Evolutionary conservation across 495 filamentous ascomycete species (phyloP), one percentile per base, ranked within the genome.

Genomic region (Pseudoneurospora amorphoporcata): DNA sequence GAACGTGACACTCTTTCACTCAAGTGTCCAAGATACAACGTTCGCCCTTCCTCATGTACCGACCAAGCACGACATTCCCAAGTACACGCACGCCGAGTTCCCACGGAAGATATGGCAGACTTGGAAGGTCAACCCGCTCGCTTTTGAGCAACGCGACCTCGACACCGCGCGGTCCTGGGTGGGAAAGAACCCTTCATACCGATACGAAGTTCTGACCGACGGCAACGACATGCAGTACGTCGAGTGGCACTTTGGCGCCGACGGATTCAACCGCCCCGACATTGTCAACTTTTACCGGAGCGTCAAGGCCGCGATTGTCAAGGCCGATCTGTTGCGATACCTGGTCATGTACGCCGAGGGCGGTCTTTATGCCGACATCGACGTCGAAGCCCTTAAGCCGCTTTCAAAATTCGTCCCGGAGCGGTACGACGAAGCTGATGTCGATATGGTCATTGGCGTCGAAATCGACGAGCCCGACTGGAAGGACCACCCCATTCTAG

Each of bases 131-230:
- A 83, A 87, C 75, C 84, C 88, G 7, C 80, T 90, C 42, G 78
- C 79, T 1, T 88, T 90, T 73, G 87, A 88, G 72, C 82, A 84
- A 71, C 82, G 87, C 23, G 88, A 91, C 72, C 78, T 84, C 71
- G 77, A 77, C 32, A 76, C 79, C 1, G 88, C 88, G 19, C 84
- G 82, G 70, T 85, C 88, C 16, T 91, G 89, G 89, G 83, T 83
- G 0, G 74, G 74, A 17, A 86, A 84, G 75, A 91, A 91, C 76
- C 89, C 87, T 38, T 80, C 81, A 23, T 84, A 86, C 74, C 79
- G 88, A 70, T 90, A 91, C 79, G 89, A 91, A 79, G 86, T 90
- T 40, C 71, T 91, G 75, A 90, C 89, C 42, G 89, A 91, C 77
- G 79, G 81, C 77, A 90, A 88, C 73, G 88, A 86, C 69, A 71